These are phyloP conservation scores for Aspergillus pseudoglaucus DNA, from an alignment of 2,329 filamentous ascomycete genomes.

Conservation along the genomic window DNA sequence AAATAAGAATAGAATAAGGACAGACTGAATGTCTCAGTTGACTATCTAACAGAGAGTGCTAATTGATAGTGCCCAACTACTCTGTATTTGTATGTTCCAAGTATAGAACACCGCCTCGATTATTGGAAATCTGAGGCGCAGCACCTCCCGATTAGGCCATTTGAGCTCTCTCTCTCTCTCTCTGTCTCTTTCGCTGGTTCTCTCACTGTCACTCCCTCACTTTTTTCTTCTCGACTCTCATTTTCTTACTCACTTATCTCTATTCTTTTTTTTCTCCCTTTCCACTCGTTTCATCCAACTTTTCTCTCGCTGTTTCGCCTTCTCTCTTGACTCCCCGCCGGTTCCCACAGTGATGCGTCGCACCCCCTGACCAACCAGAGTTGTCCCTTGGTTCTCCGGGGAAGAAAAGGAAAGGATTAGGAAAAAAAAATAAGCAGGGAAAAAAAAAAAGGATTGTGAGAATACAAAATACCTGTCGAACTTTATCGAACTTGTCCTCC, in stretches of 20 bases:
- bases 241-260: constrained; percentile 7
- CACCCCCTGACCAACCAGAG: constrained; percentile 13
- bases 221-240: constrained; percentile 2
- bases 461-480: background rate
- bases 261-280: constrained; percentile 2
- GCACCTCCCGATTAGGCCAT: background rate
- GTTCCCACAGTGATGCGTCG: constrained; percentile 14
- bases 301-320: constrained; percentile 6
- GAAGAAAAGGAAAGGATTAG: background rate
- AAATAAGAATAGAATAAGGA: too few relatives aligned
- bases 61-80: too few relatives aligned
- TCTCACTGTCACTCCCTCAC: background rate
- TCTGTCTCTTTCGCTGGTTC: background rate
- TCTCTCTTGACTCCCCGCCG: constrained; percentile 5
- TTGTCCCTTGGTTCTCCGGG: background rate
- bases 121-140: too few relatives aligned
- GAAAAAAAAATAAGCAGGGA: background rate
- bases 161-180: background rate
- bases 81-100: background rate
- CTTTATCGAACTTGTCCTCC: background rate
- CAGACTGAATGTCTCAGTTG: too few relatives aligned
- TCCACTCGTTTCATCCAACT: constrained; percentile 1
- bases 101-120: background rate
- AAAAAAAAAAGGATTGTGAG: background rate
- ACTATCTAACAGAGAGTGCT: too few relatives aligned